phyloP scores from a whole-genome alignment of 768 basidiomycete genomes.

The Sporobolomyces roseus region DNA sequence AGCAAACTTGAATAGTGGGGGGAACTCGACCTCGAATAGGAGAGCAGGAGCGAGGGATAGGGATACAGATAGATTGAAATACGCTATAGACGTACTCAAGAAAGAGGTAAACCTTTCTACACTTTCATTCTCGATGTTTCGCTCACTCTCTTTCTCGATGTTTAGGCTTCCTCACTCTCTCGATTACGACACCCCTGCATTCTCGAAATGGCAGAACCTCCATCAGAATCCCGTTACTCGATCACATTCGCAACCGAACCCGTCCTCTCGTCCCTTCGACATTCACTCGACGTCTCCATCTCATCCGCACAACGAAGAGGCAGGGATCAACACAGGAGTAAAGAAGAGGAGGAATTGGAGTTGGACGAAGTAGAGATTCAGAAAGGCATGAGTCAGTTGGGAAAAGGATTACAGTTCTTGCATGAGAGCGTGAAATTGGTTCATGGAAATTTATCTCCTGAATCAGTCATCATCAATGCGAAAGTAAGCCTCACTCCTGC shows the following conservation, averaged over 20 bases:
- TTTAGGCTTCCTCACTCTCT: slow-evolving; percentile 77
- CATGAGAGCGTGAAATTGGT: slow-evolving; percentile 88
- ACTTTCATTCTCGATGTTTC: too few relatives aligned
- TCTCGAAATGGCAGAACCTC: slow-evolving; percentile 93
- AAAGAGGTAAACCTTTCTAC: too few relatives aligned
- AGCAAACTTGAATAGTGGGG: slow-evolving; percentile 51
- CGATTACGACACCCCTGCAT: slow-evolving; percentile 88
- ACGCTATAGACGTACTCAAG: slow-evolving; percentile 77
- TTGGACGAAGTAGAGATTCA: slow-evolving; percentile 98
- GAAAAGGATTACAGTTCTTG: slow-evolving; percentile 59
- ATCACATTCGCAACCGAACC: slow-evolving; percentile 91
- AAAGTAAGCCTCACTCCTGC: slow-evolving; percentile 55
- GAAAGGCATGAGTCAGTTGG: slow-evolving; percentile 86
- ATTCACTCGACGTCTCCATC: slow-evolving; percentile 66
- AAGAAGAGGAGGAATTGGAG: slow-evolving; percentile 60
- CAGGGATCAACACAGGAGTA: background rate
- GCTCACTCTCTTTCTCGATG: too few relatives aligned
- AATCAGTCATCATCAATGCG: slow-evolving; percentile 81
- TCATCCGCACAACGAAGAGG: too few relatives aligned
- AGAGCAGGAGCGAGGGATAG: slow-evolving; percentile 9
- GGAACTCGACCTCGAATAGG: slow-evolving; percentile 47
- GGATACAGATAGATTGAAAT: slow-evolving; percentile 59
- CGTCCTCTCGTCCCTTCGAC: slow-evolving; percentile 71
- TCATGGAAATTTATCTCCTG: slow-evolving; percentile 83
- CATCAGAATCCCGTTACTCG: slow-evolving; percentile 85